These are phyloP conservation scores for Lavandula angustifolia DNA, from an alignment of 257 asterid species.

Conservation along the genomic window DNA sequence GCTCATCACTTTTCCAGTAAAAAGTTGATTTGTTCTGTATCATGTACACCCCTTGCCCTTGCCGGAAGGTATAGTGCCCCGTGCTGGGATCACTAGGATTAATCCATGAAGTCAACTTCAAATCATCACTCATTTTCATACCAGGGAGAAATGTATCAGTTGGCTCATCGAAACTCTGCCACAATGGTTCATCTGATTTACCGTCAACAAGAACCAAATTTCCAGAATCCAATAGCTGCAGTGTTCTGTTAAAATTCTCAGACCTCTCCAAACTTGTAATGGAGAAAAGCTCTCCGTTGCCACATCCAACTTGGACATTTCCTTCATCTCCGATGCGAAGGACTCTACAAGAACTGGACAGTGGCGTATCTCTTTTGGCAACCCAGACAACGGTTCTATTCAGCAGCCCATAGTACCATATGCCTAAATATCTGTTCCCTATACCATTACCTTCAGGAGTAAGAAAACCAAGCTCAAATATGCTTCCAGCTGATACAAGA, in stretches of 20 bases:
- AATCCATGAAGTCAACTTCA: conserved; percentile 32
- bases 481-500: conserved; percentile 42
- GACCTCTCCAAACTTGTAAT: not conserved
- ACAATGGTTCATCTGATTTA: conserved; percentile 17
- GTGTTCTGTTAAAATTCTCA: conserved; percentile 11
- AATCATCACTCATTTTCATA: conserved; percentile 35
- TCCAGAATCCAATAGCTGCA: conserved; percentile 49
- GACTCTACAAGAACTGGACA: not conserved
- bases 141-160: conserved; percentile 52
- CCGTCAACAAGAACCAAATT: conserved; percentile 42
- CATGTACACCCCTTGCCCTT: conserved; percentile 21
- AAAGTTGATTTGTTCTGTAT: not conserved
- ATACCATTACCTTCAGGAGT: conserved; percentile 8
- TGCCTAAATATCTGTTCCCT: conserved; percentile 38
- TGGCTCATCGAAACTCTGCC: conserved; percentile 51
- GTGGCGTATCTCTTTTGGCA: conserved; percentile 37
- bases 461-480: conserved; percentile 50
- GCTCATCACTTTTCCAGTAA: conserved; percentile 35
- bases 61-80: conserved; percentile 28
- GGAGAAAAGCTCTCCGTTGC: not conserved
- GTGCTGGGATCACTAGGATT: conserved; percentile 15
- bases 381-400: conserved; percentile 50
- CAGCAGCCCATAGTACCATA: conserved; percentile 39
- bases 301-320: conserved; percentile 29
- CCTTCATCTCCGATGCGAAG: conserved; percentile 40